Evolutionary conservation across 2,329 filamentous ascomycete species (phyloP).

Genomic region (Diaporthe caulivora): DNA sequence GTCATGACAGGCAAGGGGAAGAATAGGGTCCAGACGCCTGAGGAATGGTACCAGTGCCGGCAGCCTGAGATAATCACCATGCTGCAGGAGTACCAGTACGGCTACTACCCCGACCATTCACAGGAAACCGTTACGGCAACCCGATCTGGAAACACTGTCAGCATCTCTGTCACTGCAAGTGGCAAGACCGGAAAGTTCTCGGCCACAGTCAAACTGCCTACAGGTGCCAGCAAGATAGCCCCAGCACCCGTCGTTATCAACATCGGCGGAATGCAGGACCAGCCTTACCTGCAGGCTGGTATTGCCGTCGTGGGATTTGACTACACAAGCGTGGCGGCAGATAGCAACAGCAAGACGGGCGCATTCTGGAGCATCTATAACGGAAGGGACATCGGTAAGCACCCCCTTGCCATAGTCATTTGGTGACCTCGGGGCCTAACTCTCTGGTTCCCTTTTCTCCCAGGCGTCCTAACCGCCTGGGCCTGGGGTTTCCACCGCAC

Average conservation of each 20-base stretch:
- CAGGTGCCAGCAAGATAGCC: slow-evolving; percentile 47
- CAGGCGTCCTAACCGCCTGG: slow-evolving; percentile 65
- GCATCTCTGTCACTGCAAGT: slow-evolving; percentile 55
- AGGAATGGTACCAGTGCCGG: slow-evolving; percentile 62
- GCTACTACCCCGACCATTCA: slow-evolving; percentile 63
- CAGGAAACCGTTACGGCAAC: slow-evolving; percentile 61
- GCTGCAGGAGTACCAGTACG: slow-evolving; percentile 64
- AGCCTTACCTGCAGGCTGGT: slow-evolving; percentile 59
- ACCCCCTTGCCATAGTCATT: neutral
- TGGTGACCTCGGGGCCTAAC: neutral
- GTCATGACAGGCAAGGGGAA: slow-evolving; percentile 55
- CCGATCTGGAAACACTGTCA: slow-evolving; percentile 57
- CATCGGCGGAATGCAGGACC: slow-evolving; percentile 62
- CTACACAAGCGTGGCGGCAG: slow-evolving; percentile 60
- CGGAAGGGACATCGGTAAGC: slow-evolving; percentile 60
- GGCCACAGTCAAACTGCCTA: slow-evolving; percentile 57
- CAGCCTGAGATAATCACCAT: slow-evolving; percentile 63
- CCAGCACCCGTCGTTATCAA: slow-evolving; percentile 62
- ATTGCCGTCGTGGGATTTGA: slow-evolving; percentile 64
- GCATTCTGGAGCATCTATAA: slow-evolving; percentile 64
- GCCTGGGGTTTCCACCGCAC: slow-evolving; percentile 67
- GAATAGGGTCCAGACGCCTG: slow-evolving; percentile 56
- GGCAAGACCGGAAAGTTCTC: slow-evolving; percentile 59
- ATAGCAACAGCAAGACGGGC: slow-evolving; percentile 62
- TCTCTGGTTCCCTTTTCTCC: neutral